These are phyloP conservation scores for Tylopilus sp. DNA, from an alignment of 768 basidiomycete species.

Conservation along the genomic window DNA sequence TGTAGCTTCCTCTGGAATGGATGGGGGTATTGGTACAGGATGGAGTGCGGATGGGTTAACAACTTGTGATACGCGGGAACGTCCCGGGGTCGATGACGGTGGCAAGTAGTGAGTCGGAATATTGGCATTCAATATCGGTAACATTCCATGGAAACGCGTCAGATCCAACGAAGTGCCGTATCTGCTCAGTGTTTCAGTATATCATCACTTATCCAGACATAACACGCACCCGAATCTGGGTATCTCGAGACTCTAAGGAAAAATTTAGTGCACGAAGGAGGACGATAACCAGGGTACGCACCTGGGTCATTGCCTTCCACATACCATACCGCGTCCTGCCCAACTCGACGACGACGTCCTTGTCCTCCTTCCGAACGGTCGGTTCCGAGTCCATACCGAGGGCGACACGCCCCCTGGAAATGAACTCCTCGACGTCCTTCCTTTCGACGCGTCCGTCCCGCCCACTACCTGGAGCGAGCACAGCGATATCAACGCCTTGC, in stretches of 20 bases:
- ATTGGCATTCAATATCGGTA: constrained; percentile 62
- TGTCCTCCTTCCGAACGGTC: constrained; percentile 1
- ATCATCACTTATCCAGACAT: neutral
- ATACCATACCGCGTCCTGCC: constrained; percentile 76
- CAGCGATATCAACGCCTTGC: constrained; percentile 55
- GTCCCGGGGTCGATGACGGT: constrained; percentile 34
- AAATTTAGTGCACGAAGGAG: neutral
- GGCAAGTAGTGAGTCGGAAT: constrained; percentile 60
- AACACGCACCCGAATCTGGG: constrained; percentile 73
- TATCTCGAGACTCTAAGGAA: constrained; percentile 69
- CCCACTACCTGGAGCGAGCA: constrained; percentile 65
- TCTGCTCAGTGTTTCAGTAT: constrained; percentile 31
- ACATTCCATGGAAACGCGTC: constrained; percentile 58
- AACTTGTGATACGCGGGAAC: constrained; percentile 17
- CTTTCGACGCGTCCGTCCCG: constrained; percentile 74
- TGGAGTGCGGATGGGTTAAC: constrained; percentile 41
- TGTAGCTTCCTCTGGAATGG: too few relatives aligned
- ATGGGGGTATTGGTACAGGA: constrained; percentile 37
- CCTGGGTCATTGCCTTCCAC: constrained; percentile 91
- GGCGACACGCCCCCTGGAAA: constrained; percentile 27
- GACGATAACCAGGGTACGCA: constrained; percentile 21
- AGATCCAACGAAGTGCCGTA: constrained; percentile 77
- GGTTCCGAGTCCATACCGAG: neutral
- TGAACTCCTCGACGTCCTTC: constrained; percentile 63
- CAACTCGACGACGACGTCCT: constrained; percentile 66